phyloP scores from a whole-genome alignment of 192 early-diverging fungal species.

The Podila epigama region DNA sequence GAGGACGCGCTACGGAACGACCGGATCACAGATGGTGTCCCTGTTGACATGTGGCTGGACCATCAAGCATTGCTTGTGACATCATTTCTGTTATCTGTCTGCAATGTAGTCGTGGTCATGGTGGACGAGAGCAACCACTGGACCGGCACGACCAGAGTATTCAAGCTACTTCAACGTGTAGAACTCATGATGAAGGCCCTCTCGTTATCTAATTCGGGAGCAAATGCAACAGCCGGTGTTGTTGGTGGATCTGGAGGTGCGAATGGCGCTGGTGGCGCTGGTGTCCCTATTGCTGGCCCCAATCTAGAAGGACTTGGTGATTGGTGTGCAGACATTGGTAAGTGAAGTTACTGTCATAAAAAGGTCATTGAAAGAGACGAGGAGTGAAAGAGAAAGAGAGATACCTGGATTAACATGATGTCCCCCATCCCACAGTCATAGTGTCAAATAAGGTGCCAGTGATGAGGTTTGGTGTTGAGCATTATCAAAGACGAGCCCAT shows the following conservation, averaged over 20 bases:
- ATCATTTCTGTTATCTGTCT: conserved; percentile 67
- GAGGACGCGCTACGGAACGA: conserved; percentile 52
- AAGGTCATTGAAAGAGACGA: too few relatives aligned
- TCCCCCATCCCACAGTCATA: conserved; percentile 3
- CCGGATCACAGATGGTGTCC: conserved; percentile 39
- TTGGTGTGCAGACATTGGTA: conserved; percentile 46
- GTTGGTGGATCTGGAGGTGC: background rate
- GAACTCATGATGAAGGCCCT: conserved; percentile 42
- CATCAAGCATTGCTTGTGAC: conserved; percentile 58
- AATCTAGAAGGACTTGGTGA: conserved; percentile 32
- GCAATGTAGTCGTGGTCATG: conserved; percentile 71
- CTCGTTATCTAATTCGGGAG: background rate
- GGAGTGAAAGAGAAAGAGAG: background rate
- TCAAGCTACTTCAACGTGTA: conserved; percentile 25
- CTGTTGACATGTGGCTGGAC: conserved; percentile 54
- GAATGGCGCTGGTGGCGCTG: background rate
- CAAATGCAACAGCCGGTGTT: background rate
- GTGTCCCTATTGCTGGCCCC: background rate
- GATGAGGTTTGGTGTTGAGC: conserved; percentile 28
- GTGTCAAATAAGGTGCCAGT: conserved; percentile 40
- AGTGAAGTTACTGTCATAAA: background rate
- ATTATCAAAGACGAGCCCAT: conserved; percentile 29
- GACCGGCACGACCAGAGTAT: conserved; percentile 2
- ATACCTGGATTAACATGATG: background rate
- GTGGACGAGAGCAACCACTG: conserved; percentile 32